These are phyloP conservation scores for Starmerella davenportii DNA, from an alignment of 805 yeast species.

Conservation along the genomic window DNA sequence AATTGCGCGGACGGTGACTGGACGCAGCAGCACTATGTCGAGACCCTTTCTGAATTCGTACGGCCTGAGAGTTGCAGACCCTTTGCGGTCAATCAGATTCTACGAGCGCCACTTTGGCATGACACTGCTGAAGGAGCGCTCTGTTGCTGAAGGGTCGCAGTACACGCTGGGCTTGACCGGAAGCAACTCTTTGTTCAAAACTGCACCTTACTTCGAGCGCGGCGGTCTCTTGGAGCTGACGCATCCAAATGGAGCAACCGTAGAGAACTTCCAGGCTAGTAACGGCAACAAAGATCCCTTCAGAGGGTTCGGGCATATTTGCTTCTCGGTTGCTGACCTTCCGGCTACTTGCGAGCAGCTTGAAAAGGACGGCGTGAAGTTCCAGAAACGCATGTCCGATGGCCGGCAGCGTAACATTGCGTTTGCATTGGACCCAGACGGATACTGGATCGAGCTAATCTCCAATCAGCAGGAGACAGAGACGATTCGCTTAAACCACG, in stretches of 20 bases:
- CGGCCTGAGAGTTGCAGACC: constrained; percentile 65
- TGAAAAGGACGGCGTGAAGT: constrained; percentile 43
- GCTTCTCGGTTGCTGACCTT: constrained; percentile 71
- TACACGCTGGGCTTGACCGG: constrained; percentile 49
- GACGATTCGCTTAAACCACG: constrained; percentile 53
- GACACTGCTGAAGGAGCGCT: constrained; percentile 37
- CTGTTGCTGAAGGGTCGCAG: constrained; percentile 41
- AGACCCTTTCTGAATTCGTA: constrained; percentile 20
- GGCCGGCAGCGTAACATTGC: constrained; percentile 92
- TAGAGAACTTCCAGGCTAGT: constrained; percentile 40
- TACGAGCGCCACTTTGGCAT: constrained; percentile 62
- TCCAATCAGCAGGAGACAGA: constrained; percentile 26
- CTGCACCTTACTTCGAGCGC: constrained; percentile 24
- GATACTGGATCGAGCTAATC: constrained; percentile 89
- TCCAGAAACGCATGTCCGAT: constrained; percentile 69
- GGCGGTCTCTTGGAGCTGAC: constrained; percentile 70
- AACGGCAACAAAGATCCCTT: constrained; percentile 74
- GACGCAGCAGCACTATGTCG: too few relatives aligned
- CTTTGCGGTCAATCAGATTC: constrained; percentile 51
- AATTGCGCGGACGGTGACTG: too few relatives aligned
- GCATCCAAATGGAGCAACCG: constrained; percentile 50
- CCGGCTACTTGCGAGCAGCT: constrained; percentile 40
- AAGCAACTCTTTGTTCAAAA: constrained; percentile 24
- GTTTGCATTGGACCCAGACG: constrained; percentile 86
- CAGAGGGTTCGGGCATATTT: constrained; percentile 88